Evolutionary conservation across 331 rosid genomes (phyloP).

Genomic region (Malus hybrid): DNA sequence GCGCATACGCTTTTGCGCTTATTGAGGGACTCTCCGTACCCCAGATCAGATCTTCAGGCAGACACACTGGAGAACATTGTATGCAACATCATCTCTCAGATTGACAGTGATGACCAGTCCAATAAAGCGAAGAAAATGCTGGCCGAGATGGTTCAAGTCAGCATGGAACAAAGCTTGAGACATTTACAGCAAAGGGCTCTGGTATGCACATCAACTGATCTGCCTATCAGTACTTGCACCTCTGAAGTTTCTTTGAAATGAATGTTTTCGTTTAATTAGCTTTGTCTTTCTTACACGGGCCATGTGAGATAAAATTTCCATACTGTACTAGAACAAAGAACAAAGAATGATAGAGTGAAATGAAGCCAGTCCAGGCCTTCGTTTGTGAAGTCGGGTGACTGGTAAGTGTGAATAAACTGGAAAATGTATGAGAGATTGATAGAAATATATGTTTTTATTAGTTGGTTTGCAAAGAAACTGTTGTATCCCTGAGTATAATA

Average conservation of each 20-base stretch:
- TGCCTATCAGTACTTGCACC: slow-evolving; percentile 42
- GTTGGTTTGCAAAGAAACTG: slow-evolving; percentile 35
- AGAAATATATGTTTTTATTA: slow-evolving; percentile 19
- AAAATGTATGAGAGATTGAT: slow-evolving; percentile 16
- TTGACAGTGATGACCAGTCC: slow-evolving; percentile 70
- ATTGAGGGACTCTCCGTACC: slow-evolving; percentile 67
- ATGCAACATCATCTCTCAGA: slow-evolving; percentile 67
- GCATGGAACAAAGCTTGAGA: slow-evolving; percentile 90
- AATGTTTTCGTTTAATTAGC: slow-evolving; percentile 16
- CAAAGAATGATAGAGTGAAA: slow-evolving; percentile 20
- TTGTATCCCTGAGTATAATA: slow-evolving; percentile 16
- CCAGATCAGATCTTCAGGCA: slow-evolving; percentile 58
- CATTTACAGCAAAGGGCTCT: slow-evolving; percentile 86
- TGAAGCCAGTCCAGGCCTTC: slow-evolving; percentile 94
- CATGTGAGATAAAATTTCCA: slow-evolving; percentile 38
- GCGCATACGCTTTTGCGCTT: slow-evolving; percentile 53
- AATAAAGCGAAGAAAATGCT: slow-evolving; percentile 81
- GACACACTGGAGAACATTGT: slow-evolving; percentile 92
- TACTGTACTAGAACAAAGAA: slow-evolving; percentile 5
- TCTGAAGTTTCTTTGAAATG: slow-evolving; percentile 45
- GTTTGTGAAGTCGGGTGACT: slow-evolving; percentile 66
- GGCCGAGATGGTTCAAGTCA: slow-evolving; percentile 90
- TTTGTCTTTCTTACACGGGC: slow-evolving; percentile 5
- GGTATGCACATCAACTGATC: slow-evolving; percentile 65
- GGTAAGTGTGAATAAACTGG: slow-evolving; percentile 63